Evolutionary conservation across 139 green algal genomes (phyloP), one percentile per base, ranked within the genome.

Genomic region (Picochlorum costavermella): DNA sequence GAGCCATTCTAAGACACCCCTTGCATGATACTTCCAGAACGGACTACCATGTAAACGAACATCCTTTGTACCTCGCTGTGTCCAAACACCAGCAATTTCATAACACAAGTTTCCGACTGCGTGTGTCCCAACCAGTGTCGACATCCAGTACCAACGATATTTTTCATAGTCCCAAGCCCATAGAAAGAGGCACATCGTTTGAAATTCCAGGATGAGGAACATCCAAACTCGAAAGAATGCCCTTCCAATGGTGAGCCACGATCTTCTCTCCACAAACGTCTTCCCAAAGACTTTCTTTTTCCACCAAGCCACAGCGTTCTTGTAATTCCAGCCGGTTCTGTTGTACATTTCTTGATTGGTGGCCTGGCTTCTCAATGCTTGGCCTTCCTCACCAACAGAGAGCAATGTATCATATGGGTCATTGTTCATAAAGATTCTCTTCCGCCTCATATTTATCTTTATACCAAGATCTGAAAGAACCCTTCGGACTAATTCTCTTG

Each of bases 131-230:
- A 33, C 23, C 49, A 72, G 26, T 5, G 76, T 69, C 50, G 46
- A 64, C 14, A 73, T 20, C 6, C 51, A 33, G 14, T 59, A 60
- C 31, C 49, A 68, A 16, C 16, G 50, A n/a, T 75, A 74, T 48
- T 63, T 60, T 28, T 49, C 50, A 59, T 40, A 40, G 30, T 65
- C 50, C 33, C 67, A 57, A n/a, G 48, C 65, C 61, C 70, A 78
- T 30, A 76, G 60, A 48, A 81, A 72, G 16, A 71, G 70, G 3
- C 66, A 58, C 51, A 84, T 74, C 44, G 84, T 56, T 57, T 83
- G 76, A 49, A 89, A 84, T 75, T 77, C 68, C 16, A 83, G 40
- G 28, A 83, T 62, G 30, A 86, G 69, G 64, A 87, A 87, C 20
- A 75, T 58, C 62, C 79, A 81, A 26, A 89, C 73, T 3, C 80